A percentile compares a stretch with the other conserved stretches of the same genome.
Evolutionary conservation across 768 basidiomycete genomes (phyloP).

Genomic region (Lanmaoa pseudosensibilis): DNA sequence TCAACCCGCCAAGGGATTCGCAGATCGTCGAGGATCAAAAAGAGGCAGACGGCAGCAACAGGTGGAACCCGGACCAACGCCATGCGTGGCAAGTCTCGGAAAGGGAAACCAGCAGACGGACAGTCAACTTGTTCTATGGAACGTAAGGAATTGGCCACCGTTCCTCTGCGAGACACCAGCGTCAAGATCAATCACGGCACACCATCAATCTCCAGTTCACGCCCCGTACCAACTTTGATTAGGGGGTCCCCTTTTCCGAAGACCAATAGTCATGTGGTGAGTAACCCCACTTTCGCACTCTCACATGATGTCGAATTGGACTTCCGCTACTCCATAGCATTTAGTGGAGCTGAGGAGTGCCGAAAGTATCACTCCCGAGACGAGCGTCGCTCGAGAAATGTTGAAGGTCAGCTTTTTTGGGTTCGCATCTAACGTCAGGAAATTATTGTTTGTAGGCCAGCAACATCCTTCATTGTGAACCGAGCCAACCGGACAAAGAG

Average conservation of each 20-base stretch:
- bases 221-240: background rate
- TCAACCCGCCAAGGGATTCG: slow-evolving; percentile 9
- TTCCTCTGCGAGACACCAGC: background rate
- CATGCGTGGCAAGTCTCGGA: slow-evolving; percentile 28
- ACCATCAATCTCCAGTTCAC: background rate
- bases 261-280: slow-evolving; percentile 6
- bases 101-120: slow-evolving; percentile 3
- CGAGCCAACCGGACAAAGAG: slow-evolving; percentile 24
- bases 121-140: background rate
- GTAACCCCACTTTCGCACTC: background rate
- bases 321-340: slow-evolving; percentile 2
- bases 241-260: background rate
- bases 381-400: background rate
- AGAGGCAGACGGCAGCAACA: slow-evolving; percentile 4
- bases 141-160: background rate
- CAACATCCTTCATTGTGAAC: background rate
- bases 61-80: slow-evolving; percentile 16
- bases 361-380: background rate
- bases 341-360: background rate
- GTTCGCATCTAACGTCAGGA: background rate
- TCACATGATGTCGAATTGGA: background rate
- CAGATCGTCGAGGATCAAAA: slow-evolving; percentile 20
- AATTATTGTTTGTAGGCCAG: slow-evolving; percentile 6
- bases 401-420: slow-evolving; percentile 17
- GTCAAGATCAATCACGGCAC: background rate